Percentiles rank a stretch among this genome's conserved stretches.
These are phyloP conservation scores for Rhodomyrtus tomentosa DNA, from an alignment of 345 rosid species.

Conservation along the genomic window DNA sequence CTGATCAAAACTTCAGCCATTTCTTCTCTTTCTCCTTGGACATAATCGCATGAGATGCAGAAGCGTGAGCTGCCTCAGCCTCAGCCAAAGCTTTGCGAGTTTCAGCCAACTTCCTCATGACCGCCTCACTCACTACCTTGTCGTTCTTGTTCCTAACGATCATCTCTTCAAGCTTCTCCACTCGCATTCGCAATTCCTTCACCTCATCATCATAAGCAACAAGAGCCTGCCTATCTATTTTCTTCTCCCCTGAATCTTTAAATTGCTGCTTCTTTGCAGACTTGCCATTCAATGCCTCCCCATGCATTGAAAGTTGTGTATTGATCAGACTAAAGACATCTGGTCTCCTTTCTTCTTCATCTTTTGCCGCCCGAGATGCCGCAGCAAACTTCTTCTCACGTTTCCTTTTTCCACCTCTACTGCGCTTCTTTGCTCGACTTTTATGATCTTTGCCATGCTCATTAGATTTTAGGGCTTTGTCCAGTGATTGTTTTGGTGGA, in stretches of 20 bases:
- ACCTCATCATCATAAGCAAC: slow-evolving; percentile 72
- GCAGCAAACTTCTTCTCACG: slow-evolving; percentile 79
- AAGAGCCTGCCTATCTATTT: slow-evolving; percentile 49
- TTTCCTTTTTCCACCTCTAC: slow-evolving; percentile 91
- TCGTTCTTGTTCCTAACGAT: slow-evolving; percentile 67
- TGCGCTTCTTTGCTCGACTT: slow-evolving; percentile 40
- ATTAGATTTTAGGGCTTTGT: slow-evolving; percentile 49
- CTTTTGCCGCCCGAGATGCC: slow-evolving; percentile 50
- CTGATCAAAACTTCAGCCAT: slow-evolving; percentile 75
- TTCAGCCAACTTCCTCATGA: slow-evolving; percentile 57
- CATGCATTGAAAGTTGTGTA: slow-evolving; percentile 35
- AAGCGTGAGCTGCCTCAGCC: slow-evolving; percentile 59
- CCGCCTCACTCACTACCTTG: slow-evolving; percentile 63
- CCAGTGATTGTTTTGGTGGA: slow-evolving; percentile 76
- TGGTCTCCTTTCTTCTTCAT: slow-evolving; percentile 44
- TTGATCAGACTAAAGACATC: slow-evolving; percentile 82
- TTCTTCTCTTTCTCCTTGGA: slow-evolving; percentile 81
- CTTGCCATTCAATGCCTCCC: slow-evolving; percentile 20
- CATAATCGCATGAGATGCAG: slow-evolving; percentile 56
- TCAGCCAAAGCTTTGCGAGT: slow-evolving; percentile 51
- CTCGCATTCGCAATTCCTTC: slow-evolving; percentile 45
- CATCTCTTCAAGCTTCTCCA: slow-evolving; percentile 74
- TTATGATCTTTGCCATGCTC: slow-evolving; percentile 28
- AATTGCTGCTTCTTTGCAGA: slow-evolving; percentile 27
- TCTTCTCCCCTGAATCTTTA: slow-evolving; percentile 44